Evolutionary conservation across 2,329 filamentous ascomycete species (phyloP), one percentile per base, ranked within the genome.

Genomic region (Lachnellula occidentalis): DNA sequence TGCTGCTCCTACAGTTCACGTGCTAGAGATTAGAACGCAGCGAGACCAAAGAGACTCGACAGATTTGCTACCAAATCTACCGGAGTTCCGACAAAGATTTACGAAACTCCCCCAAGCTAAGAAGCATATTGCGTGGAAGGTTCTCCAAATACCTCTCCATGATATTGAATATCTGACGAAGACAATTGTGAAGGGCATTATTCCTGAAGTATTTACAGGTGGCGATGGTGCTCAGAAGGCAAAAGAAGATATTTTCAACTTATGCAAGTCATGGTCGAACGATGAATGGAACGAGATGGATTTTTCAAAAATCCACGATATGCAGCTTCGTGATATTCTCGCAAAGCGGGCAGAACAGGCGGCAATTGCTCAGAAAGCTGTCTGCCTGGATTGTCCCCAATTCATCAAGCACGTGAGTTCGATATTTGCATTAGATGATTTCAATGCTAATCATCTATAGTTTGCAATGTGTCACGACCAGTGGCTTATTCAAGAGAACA

Each of bases 391-490:
- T 37, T 99, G 94, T 66, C 81, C 85, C 0, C 72, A 87, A 49
- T 95, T 97, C 71, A 69, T 94, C 58, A 92, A 95, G 72, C 94
- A 99, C 70, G 88, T 91, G 74, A 78, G 87, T 60, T 12, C 12
- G 17, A 8, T 17, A n/a, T 17, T 6, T 22, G 34, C 11, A 11
- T 31, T 9, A 12, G n/a, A 42, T 8, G 27, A 15, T 19, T 41
- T 41, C 15, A 15, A 39, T 57, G 22, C 47, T 59, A 50, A 58
- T 60, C 34, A 36, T 52, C 53, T 56, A 4, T 51, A 92, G 87
- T 96, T 94, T 69, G 88, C 91, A 58, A 95, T 96, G 88, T 89
- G 92, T 66, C 91, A 99, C 67, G 90, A 96, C 67, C 89, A 96
- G 72, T 97, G 92, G 91, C 80, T 95, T 46, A 90, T 99, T 70